Evolutionary conservation across 2,329 filamentous ascomycete species (phyloP).

Genomic region (Dendrostoma leiphaemia): DNA sequence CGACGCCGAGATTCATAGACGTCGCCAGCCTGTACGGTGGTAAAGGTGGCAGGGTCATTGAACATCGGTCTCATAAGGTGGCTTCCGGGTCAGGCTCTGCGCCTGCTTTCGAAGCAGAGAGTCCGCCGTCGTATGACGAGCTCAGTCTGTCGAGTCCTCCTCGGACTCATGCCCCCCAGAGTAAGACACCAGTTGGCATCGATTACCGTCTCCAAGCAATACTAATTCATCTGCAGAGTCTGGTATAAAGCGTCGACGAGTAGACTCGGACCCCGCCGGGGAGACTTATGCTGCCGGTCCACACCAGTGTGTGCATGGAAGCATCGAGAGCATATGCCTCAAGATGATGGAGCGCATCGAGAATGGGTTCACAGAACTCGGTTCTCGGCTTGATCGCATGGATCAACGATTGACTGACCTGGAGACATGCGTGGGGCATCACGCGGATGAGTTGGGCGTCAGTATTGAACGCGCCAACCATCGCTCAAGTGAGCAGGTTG

Average conservation of each 20-base stretch:
- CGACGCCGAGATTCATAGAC: conserved; percentile 2
- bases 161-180: background rate
- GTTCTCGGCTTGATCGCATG: conserved; percentile 4
- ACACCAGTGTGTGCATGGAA: background rate
- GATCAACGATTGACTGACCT: conserved; percentile 5
- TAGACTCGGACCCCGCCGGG: background rate
- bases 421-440: background rate
- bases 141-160: background rate
- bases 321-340: background rate
- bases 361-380: conserved; percentile 1
- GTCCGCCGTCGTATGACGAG: conserved; percentile 9
- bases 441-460: background rate
- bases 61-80: background rate
- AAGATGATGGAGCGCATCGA: conserved; percentile 5
- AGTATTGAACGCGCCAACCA: background rate
- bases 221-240: background rate
- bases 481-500: conserved; percentile 7
- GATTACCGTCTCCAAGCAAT: background rate
- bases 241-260: conserved; percentile 5
- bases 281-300: background rate
- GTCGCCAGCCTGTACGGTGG: conserved; percentile 14
- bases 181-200: background rate
- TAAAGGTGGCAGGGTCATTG: conserved; percentile 10
- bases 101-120: background rate
- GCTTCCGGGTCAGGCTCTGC: background rate